Percentiles rank a stretch among this genome's conserved stretches.
These are phyloP conservation scores for Yamadazyma phyllophila DNA, from an alignment of 805 yeast genomes.

Conservation along the genomic window DNA sequence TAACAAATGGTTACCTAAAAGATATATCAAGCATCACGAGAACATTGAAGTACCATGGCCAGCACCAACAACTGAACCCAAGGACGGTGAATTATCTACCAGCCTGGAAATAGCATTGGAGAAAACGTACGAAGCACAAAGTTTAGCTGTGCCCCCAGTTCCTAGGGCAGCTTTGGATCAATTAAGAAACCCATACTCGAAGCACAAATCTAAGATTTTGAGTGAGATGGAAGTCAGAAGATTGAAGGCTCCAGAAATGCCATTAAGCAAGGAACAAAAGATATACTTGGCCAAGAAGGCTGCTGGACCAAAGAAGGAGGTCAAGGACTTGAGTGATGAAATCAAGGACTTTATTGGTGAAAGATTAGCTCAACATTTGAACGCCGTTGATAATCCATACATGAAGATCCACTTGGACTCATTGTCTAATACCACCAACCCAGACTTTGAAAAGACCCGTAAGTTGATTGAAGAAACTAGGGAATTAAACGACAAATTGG, in stretches of 20 bases:
- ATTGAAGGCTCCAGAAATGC: constrained; percentile 74
- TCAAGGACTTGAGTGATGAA: constrained; percentile 47
- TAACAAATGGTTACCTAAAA: constrained; percentile 69
- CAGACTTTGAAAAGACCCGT: constrained; percentile 32
- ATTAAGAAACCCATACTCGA: constrained; percentile 75
- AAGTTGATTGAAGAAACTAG: constrained; percentile 3
- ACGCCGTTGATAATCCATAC: constrained; percentile 32
- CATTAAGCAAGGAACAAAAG: constrained; percentile 60
- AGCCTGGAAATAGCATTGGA: constrained; percentile 55
- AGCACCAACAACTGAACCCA: constrained; percentile 50
- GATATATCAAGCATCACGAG: constrained; percentile 70
- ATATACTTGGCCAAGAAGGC: constrained; percentile 57
- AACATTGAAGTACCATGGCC: constrained; percentile 89
- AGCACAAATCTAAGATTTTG: constrained; percentile 54
- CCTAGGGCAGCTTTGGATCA: constrained; percentile 66
- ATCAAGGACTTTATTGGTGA: constrained; percentile 54
- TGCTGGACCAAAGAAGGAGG: constrained; percentile 31
- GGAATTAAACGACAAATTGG: constrained; percentile 1
- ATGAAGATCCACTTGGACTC: constrained; percentile 39
- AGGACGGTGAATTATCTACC: constrained; percentile 62
- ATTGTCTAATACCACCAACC: constrained; percentile 27
- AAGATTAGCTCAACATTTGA: constrained; percentile 42
- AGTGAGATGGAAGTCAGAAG: constrained; percentile 60
- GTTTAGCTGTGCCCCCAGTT: constrained; percentile 62
- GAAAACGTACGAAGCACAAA: constrained; percentile 71